Conservation (phyloP, 177 flowering plant genomes). For the Telopea speciosissima region DNA sequence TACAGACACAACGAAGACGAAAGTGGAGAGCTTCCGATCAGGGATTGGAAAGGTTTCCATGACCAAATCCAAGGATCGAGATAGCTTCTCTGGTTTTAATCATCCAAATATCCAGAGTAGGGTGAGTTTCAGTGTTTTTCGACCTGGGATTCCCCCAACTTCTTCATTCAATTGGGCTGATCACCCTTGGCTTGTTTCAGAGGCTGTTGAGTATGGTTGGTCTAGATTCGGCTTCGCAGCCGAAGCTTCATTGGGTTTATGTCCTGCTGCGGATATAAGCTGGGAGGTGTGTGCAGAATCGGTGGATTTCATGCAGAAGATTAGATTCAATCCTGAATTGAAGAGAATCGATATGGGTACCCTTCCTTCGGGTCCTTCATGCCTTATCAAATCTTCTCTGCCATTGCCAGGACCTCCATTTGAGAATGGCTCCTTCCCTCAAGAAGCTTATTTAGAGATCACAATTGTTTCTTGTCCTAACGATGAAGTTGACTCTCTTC, state of each 20-base stretch:
- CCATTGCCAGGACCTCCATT: conserved; percentile 87
- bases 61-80: not conserved
- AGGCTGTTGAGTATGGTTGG: conserved; percentile 94
- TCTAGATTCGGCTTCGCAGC: conserved; percentile 63
- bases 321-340: conserved; percentile 47
- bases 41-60: not conserved
- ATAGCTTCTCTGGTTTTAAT: not conserved
- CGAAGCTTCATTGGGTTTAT: conserved; percentile 35
- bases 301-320: conserved; percentile 72
- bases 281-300: conserved; percentile 80
- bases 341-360: conserved; percentile 15
- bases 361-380: conserved; percentile 18
- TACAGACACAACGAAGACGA: not conserved
- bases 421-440: conserved; percentile 67
- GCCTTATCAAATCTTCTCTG: conserved; percentile 46
- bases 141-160: conserved; percentile 34
- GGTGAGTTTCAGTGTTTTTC: conserved; percentile 30
- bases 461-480: conserved; percentile 31
- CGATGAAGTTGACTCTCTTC: conserved; percentile 8
- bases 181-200: conserved; percentile 61
- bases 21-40: not conserved
- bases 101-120: conserved; percentile 18
- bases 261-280: conserved; percentile 41
- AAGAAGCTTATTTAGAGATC: conserved; percentile 88
- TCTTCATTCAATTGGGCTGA: conserved; percentile 74